Evolutionary conservation across 1,284 basidiomycete genomes (phyloP), one percentile per base, ranked within the genome.

Genomic region (Austroboletus rostrupii): DNA sequence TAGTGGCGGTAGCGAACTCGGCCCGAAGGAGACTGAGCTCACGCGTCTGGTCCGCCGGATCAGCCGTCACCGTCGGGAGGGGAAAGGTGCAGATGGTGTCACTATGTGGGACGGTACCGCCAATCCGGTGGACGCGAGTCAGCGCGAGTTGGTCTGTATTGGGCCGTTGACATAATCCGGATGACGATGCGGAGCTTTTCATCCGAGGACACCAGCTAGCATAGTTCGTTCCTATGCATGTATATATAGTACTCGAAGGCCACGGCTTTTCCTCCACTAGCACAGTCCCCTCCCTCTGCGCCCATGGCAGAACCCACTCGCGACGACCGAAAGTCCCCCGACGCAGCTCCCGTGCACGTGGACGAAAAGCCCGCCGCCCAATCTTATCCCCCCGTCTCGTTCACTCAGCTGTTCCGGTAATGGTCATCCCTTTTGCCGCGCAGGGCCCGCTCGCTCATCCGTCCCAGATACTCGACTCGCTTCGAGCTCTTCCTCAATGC

Each of bases 401-500:
- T 39, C 21, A 39, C 38, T 2, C 20, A 39, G 7, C 38, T 39
- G 12, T 39, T 39, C 21, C 38, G 38, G 38, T 39, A 39, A 23
- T 14, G 38, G 5, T 5, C 35, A 10, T 16, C 11, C 19, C n/a
- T 5, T 14, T 6, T 7, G 5, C 23, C 4, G 6, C 23, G 1
- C 9, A 5, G 23, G 9, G 9, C 9, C 6, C 23, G 23, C 8
- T 5, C n/a, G 2, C 3, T 60, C 17, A 52, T 8, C 28, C 37
- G 23, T 7, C 23, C 23, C 38, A 64, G 62, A 1, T 67, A 67
- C 49, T 53, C 63, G 3, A 93, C 87, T 2, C 72, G 62, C 32
- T 72, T 72, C 28, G 91, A 94, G 61, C 63, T 87, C 2, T 56
- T 74, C 48, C 60, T 91, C 17, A 74, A 92, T 66, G 62, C 69